Percentiles rank a stretch among this genome's conserved stretches.
phyloP scores from a whole-genome alignment of 2,329 filamentous ascomycete genomes.

The Tolypocladium tropicale region DNA sequence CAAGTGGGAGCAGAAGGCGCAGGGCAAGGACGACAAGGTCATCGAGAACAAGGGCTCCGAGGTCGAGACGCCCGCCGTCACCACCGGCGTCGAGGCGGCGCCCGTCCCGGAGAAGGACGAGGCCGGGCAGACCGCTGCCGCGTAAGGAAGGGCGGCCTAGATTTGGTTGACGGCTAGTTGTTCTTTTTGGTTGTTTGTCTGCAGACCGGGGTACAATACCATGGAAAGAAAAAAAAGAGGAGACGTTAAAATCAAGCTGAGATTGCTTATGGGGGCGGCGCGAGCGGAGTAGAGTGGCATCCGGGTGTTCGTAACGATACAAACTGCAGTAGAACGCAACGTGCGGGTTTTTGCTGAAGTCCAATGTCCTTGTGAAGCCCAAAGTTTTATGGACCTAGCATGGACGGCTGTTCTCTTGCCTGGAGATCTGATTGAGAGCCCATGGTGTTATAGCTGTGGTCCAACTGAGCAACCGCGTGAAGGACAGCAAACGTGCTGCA shows the following conservation, averaged over 20 bases:
- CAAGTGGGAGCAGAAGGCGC: conserved; percentile 49
- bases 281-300: background rate
- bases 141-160: too few species aligned
- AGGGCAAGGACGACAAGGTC: conserved; percentile 20
- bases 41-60: conserved; percentile 31
- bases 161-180: too few species aligned
- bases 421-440: too few species aligned
- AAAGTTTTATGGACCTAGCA: too few species aligned
- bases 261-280: background rate
- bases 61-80: conserved; percentile 22
- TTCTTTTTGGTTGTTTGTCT: background rate
- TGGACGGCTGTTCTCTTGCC: too few species aligned
- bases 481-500: too few species aligned
- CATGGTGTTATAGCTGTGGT: too few species aligned
- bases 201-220: background rate
- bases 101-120: conserved; percentile 20
- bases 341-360: background rate
- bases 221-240: background rate
- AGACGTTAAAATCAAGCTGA: background rate
- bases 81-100: conserved; percentile 17
- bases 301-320: background rate
- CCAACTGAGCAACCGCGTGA: too few species aligned
- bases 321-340: background rate
- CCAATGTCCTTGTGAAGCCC: background rate
- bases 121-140: conserved; percentile 17